Percentiles rank a stretch among this genome's conserved stretches.
Evolutionary conservation across 108 stramenopile species (phyloP).

Genomic region (Cyclotella atomus): DNA sequence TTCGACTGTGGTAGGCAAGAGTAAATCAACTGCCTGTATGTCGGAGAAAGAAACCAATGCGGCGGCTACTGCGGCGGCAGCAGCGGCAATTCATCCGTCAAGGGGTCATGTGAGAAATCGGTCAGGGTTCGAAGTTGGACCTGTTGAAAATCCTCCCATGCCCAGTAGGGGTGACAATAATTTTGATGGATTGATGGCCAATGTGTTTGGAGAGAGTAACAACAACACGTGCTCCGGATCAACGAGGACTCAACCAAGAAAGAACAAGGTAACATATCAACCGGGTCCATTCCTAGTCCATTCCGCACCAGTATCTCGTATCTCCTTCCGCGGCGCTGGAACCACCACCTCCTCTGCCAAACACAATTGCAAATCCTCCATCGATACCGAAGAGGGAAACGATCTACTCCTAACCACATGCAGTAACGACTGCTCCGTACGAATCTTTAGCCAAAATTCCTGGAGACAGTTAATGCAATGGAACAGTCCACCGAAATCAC

Average conservation of each 20-base stretch:
- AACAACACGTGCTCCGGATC: neutral
- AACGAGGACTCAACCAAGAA: neutral
- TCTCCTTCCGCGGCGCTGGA: slow-evolving; percentile 81
- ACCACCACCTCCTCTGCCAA: slow-evolving; percentile 49
- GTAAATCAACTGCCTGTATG: neutral
- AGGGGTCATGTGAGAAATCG: neutral
- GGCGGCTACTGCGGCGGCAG: neutral
- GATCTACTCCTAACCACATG: slow-evolving; percentile 84
- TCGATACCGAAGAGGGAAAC: slow-evolving; percentile 63
- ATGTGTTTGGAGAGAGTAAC: slow-evolving; percentile 13
- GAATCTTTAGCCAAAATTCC: slow-evolving; percentile 78
- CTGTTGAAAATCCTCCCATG: slow-evolving; percentile 25
- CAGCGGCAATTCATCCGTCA: neutral
- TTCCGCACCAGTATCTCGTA: slow-evolving; percentile 65
- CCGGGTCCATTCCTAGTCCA: slow-evolving; percentile 82
- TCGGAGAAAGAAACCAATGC: neutral
- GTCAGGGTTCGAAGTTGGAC: neutral
- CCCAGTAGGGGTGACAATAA: slow-evolving; percentile 10
- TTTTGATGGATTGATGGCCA: slow-evolving; percentile 25
- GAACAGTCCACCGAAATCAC: slow-evolving; percentile 66
- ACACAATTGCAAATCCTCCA: slow-evolving; percentile 21
- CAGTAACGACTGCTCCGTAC: slow-evolving; percentile 53
- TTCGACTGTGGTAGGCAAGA: slow-evolving; percentile 41
- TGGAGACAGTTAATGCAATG: slow-evolving; percentile 84
- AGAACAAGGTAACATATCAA: slow-evolving; percentile 59